Conservation (phyloP, 257 asterid genomes). For the Galeopsis tetrahit region DNA sequence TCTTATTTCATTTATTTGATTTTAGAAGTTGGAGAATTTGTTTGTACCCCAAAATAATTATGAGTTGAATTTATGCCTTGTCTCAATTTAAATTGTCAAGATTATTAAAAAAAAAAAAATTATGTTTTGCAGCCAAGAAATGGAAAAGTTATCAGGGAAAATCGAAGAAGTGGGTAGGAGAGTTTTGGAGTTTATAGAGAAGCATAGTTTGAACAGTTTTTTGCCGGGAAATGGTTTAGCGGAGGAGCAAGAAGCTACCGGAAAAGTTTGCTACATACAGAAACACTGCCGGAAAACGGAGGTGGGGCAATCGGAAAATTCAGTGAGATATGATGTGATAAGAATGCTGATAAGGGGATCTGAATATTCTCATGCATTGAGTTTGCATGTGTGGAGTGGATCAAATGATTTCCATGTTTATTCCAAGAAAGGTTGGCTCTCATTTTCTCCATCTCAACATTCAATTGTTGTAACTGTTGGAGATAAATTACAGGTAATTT, state of each 20-base stretch:
- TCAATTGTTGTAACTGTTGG: conserved; percentile 69
- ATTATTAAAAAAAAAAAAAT: too few species aligned
- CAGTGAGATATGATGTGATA: conserved; percentile 71
- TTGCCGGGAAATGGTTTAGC: conserved; percentile 7
- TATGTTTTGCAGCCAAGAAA: conserved; percentile 52
- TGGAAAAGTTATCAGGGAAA: conserved; percentile 51
- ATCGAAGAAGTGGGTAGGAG: conserved; percentile 52
- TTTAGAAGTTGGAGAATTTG: too few species aligned
- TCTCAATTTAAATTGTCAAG: too few species aligned
- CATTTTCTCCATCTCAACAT: conserved; percentile 55
- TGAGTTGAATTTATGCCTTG: too few species aligned
- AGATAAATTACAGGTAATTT: conserved; percentile 71
- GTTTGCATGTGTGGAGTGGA: conserved; percentile 71
- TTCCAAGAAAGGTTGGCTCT: conserved; percentile 87
- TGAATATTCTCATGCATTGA: conserved; percentile 71
- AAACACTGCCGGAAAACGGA: conserved; percentile 49
- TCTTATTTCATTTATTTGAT: too few species aligned
- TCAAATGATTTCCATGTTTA: conserved; percentile 76
- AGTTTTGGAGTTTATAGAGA: conserved; percentile 49
- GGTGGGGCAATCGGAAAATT: conserved; percentile 40
- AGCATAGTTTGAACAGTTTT: conserved; percentile 27
- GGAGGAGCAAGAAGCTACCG: conserved; percentile 39
- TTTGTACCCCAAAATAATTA: too few species aligned
- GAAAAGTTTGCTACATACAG: conserved; percentile 57
- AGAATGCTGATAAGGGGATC: conserved; percentile 79